These are phyloP conservation scores for Spencermartinsiella europaea DNA, from an alignment of 805 yeast species.

Conservation along the genomic window DNA sequence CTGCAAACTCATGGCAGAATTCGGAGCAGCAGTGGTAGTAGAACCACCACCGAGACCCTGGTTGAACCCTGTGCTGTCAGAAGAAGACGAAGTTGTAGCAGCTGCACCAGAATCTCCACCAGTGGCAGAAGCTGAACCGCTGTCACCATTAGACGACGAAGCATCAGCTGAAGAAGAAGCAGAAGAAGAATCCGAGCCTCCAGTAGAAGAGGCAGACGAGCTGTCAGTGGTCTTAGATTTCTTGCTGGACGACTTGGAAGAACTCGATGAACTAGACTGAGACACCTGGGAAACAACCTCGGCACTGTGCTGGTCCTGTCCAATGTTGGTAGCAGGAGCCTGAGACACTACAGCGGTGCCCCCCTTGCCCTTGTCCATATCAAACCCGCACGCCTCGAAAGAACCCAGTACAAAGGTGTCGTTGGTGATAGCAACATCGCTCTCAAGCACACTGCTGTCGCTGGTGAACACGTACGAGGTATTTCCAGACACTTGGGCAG, in stretches of 20 bases:
- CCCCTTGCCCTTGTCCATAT: slow-evolving; percentile 31
- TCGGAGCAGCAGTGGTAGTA: background rate
- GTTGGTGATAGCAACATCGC: slow-evolving; percentile 55
- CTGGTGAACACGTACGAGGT: slow-evolving; percentile 51
- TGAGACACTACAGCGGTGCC: slow-evolving; percentile 15
- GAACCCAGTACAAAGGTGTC: slow-evolving; percentile 55
- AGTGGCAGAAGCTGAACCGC: slow-evolving; percentile 30
- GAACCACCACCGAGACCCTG: slow-evolving; percentile 4
- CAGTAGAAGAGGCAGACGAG: slow-evolving; percentile 1
- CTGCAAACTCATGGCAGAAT: background rate
- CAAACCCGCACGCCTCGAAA: slow-evolving; percentile 60
- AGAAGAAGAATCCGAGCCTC: slow-evolving; percentile 8
- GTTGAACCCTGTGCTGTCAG: background rate
- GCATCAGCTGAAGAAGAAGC: slow-evolving; percentile 14
- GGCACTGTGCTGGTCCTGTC: slow-evolving; percentile 3
- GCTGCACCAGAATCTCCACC: slow-evolving; percentile 1
- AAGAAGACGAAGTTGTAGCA: slow-evolving; percentile 1
- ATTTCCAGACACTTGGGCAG: slow-evolving; percentile 39
- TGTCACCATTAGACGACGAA: slow-evolving; percentile 12
- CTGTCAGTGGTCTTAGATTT: slow-evolving; percentile 3
- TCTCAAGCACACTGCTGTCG: slow-evolving; percentile 36
- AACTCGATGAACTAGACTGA: slow-evolving; percentile 11
- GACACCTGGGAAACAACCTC: slow-evolving; percentile 16
- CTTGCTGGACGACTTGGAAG: slow-evolving; percentile 11
- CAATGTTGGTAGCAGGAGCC: slow-evolving; percentile 10